A percentile compares a stretch with the other conserved stretches of the same genome.
Evolutionary conservation across 805 yeast genomes (phyloP).

Genomic region (Candida patagonica): DNA sequence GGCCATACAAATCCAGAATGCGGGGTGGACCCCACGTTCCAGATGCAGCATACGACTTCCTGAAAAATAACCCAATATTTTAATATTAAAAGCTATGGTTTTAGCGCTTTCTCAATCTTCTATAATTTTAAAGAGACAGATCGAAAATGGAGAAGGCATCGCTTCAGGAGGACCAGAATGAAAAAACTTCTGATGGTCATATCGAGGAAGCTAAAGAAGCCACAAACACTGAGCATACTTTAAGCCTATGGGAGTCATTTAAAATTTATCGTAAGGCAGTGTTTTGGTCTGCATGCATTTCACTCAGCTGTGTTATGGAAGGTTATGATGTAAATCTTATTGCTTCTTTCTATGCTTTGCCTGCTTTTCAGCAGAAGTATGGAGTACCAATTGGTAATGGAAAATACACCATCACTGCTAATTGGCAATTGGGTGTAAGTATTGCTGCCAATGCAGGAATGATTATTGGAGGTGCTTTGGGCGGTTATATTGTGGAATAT

Average conservation of each 20-base stretch:
- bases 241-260: conserved; percentile 17
- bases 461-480: conserved; percentile 36
- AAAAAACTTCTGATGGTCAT: no score
- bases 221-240: conserved; percentile 13
- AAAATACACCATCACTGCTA: conserved; percentile 28
- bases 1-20: no score
- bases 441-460: conserved; percentile 29
- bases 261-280: conserved; percentile 36
- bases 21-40: no score
- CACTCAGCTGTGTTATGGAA: conserved; percentile 40
- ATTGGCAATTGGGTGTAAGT: conserved; percentile 17
- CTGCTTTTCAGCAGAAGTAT: conserved; percentile 33
- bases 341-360: conserved; percentile 36
- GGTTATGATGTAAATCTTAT: conserved; percentile 40
- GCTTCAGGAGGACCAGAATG: no score
- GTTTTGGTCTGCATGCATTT: conserved; percentile 37
- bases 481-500: conserved; percentile 36
- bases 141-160: no score
- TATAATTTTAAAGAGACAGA: no score
- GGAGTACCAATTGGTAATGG: conserved; percentile 24
- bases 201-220: conserved; percentile 13
- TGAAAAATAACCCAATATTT: no score
- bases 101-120: no score
- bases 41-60: no score
- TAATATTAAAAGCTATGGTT: no score